Percentiles rank a stretch among this genome's conserved stretches.
Conservation (phyloP, 116 monocot species). For the Dioscorea cayenensis region DNA sequence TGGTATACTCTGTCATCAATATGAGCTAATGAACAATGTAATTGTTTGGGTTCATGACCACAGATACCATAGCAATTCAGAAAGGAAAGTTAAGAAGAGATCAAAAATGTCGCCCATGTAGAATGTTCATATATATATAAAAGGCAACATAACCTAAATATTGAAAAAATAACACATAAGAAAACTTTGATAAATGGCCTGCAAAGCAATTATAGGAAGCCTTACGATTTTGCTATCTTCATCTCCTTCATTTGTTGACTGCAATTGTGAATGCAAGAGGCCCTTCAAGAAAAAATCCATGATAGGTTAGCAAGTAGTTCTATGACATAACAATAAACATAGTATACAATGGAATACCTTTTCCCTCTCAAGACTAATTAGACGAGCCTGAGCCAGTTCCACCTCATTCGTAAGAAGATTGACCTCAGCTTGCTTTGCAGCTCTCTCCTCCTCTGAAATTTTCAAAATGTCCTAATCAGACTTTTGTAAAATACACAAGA, state of each 20-base stretch:
- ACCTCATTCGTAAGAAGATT: constrained; percentile 97
- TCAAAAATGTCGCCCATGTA: no score
- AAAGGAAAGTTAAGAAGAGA: no score
- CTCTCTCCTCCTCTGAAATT: constrained; percentile 83
- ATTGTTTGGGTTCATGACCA: no score
- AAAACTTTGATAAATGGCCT: not conserved
- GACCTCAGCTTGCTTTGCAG: constrained; percentile 90
- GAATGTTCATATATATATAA: not conserved
- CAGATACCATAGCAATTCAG: no score
- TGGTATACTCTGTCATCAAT: no score
- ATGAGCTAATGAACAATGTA: no score
- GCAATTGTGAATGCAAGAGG: constrained; percentile 69
- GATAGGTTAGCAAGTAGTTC: not conserved
- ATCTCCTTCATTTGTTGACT: constrained; percentile 69
- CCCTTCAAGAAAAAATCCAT: constrained; percentile 40
- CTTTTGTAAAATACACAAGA: not conserved
- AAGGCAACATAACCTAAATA: not conserved
- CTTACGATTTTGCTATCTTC: constrained; percentile 46
- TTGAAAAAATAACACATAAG: not conserved
- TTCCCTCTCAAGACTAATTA: constrained; percentile 90
- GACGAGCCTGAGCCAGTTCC: constrained; percentile 85
- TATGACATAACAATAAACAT: not conserved
- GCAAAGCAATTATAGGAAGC: not conserved
- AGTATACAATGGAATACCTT: constrained; percentile 45
- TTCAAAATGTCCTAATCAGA: not conserved